Conservation (phyloP, 2,329 filamentous ascomycete genomes). For the Penicillium digitatum region DNA sequence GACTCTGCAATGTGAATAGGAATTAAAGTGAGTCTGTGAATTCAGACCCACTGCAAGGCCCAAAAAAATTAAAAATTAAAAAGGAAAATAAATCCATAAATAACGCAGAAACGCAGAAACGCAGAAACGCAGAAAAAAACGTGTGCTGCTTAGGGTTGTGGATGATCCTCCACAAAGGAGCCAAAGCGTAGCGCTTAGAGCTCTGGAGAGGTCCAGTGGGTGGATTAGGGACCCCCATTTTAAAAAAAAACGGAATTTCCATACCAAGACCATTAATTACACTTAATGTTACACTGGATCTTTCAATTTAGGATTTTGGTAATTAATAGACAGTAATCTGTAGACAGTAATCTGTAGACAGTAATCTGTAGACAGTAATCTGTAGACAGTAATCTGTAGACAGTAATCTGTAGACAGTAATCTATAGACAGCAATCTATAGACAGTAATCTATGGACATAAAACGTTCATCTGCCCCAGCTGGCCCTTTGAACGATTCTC, state of each 20-base stretch:
- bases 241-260: neutral
- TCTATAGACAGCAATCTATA: too few species aligned
- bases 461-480: too few species aligned
- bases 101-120: neutral
- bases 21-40: slow-evolving; percentile 9
- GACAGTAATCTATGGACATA: too few species aligned
- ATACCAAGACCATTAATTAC: neutral
- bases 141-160: slow-evolving; percentile 3
- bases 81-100: too few species aligned
- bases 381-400: too few species aligned
- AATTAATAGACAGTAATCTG: too few species aligned
- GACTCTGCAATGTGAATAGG: slow-evolving; percentile 25
- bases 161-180: slow-evolving; percentile 4
- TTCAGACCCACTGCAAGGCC: slow-evolving; percentile 18
- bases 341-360: too few species aligned
- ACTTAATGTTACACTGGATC: neutral
- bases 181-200: slow-evolving; percentile 11
- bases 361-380: too few species aligned
- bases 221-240: neutral
- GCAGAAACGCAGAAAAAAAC: neutral
- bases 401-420: too few species aligned
- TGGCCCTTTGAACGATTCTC: too few species aligned
- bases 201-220: neutral
- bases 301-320: neutral
- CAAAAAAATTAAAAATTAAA: neutral